Evolutionary conservation across 2,329 filamentous ascomycete species (phyloP).

Genomic region (Aspergillus piperis): DNA sequence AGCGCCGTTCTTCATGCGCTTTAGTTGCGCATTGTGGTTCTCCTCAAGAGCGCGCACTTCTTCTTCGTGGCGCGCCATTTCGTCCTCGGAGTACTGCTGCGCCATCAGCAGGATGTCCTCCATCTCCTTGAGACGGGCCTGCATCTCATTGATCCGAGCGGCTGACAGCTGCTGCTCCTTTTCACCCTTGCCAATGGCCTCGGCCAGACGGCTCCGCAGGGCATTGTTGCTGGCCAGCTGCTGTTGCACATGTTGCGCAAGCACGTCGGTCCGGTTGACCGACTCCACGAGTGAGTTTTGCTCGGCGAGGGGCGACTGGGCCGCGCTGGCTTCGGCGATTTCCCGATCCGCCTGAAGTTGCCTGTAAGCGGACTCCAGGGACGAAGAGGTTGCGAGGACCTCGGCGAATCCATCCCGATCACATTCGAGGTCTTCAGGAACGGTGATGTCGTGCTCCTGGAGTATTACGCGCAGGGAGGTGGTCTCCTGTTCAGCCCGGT

Average conservation of each 20-base stretch:
- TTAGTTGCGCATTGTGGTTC: constrained; percentile 73
- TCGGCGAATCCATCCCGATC: constrained; percentile 44
- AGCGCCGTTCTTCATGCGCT: constrained; percentile 64
- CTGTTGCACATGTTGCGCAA: constrained; percentile 75
- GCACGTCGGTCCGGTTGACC: constrained; percentile 73
- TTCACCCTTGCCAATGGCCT: constrained; percentile 82
- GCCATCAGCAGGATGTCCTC: constrained; percentile 83
- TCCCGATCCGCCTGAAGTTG: constrained; percentile 70
- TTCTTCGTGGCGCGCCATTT: constrained; percentile 79
- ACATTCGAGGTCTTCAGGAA: constrained; percentile 62
- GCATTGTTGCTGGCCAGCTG: constrained; percentile 78
- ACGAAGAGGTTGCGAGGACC: constrained; percentile 64
- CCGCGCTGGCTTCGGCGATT: constrained; percentile 67
- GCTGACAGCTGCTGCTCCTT: constrained; percentile 78
- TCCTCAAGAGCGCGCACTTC: constrained; percentile 76
- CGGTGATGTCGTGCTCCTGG: constrained; percentile 77
- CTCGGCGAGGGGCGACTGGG: constrained; percentile 70
- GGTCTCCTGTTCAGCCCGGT: constrained; percentile 92
- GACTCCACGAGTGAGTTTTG: constrained; percentile 71
- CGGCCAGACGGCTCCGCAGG: constrained; percentile 73
- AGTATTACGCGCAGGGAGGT: constrained; percentile 76
- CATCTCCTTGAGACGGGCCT: constrained; percentile 74
- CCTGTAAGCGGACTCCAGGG: constrained; percentile 71
- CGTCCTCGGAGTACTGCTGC: constrained; percentile 83
- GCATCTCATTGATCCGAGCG: constrained; percentile 78